phyloP scores from a whole-genome alignment of 345 rosid genomes.

The Pistacia integerrima region DNA sequence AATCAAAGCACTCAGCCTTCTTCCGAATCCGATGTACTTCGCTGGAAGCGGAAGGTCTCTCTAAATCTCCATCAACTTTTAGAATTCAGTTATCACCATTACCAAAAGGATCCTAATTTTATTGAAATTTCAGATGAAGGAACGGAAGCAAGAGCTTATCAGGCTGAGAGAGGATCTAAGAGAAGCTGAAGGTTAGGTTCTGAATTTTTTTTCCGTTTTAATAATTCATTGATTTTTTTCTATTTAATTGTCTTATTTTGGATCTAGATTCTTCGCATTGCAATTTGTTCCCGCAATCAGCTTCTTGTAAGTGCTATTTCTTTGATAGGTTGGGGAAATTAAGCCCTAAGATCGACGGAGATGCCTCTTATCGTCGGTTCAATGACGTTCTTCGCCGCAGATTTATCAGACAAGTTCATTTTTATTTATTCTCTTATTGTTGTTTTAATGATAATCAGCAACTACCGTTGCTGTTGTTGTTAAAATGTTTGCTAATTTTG shows the following conservation, averaged over 20 bases:
- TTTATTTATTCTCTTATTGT: not conserved
- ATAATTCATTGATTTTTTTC: not conserved
- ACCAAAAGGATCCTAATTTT: constrained; percentile 8
- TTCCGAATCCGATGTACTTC: constrained; percentile 53
- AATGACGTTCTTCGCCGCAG: constrained; percentile 68
- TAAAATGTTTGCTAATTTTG: constrained; percentile 13
- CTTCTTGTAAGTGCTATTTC: constrained; percentile 87
- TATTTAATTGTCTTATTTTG: not conserved
- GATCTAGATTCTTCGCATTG: constrained; percentile 52
- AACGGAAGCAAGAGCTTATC: constrained; percentile 74
- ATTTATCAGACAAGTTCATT: constrained; percentile 78
- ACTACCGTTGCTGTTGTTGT: not conserved
- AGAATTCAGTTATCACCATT: not conserved
- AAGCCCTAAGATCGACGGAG: constrained; percentile 38
- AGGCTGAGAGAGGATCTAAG: constrained; percentile 74
- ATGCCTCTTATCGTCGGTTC: constrained; percentile 55
- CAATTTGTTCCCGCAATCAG: constrained; percentile 62
- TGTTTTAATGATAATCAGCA: not conserved
- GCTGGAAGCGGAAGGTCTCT: constrained; percentile 89
- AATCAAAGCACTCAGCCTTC: constrained; percentile 8
- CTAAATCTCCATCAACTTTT: constrained; percentile 7
- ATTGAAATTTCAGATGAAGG: constrained; percentile 59
- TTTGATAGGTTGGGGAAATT: constrained; percentile 72
- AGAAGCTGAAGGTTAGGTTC: constrained; percentile 67
- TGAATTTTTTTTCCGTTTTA: not conserved